Conservation (phyloP, 2,329 filamentous ascomycete genomes). For the Claviceps sorghi region DNA sequence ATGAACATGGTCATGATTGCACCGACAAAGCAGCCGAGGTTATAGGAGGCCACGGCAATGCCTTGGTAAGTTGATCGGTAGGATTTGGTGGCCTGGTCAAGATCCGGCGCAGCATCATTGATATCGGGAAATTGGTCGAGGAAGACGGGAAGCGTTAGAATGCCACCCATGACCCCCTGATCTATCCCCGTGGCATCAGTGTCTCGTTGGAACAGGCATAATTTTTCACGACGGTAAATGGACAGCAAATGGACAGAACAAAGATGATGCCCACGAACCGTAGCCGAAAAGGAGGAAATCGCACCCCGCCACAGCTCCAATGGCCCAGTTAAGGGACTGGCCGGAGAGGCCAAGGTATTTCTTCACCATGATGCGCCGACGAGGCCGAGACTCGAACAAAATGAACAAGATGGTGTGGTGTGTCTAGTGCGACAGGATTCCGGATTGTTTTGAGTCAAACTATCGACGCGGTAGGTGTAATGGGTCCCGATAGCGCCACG, state of each 20-base stretch:
- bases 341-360: slow-evolving; percentile 53
- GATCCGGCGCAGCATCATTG: slow-evolving; percentile 27
- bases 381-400: background rate
- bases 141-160: slow-evolving; percentile 53
- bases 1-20: slow-evolving; percentile 52
- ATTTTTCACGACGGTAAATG: background rate
- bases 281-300: slow-evolving; percentile 53
- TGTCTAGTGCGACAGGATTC: background rate
- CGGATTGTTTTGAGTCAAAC: background rate
- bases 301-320: slow-evolving; percentile 56
- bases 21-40: slow-evolving; percentile 47
- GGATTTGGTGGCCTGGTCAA: slow-evolving; percentile 19
- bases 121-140: slow-evolving; percentile 40
- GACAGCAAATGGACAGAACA: background rate
- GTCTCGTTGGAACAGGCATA: background rate
- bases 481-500: background rate
- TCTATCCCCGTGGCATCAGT: slow-evolving; percentile 30
- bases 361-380: slow-evolving; percentile 13
- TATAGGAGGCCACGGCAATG: slow-evolving; percentile 41
- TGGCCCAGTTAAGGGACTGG: slow-evolving; percentile 49
- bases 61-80: slow-evolving; percentile 37
- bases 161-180: slow-evolving; percentile 61
- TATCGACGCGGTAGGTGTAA: background rate
- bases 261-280: slow-evolving; percentile 22
- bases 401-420: background rate